Evolutionary conservation across 2,329 filamentous ascomycete species (phyloP).

Genomic region (Ramichloridium luteum): DNA sequence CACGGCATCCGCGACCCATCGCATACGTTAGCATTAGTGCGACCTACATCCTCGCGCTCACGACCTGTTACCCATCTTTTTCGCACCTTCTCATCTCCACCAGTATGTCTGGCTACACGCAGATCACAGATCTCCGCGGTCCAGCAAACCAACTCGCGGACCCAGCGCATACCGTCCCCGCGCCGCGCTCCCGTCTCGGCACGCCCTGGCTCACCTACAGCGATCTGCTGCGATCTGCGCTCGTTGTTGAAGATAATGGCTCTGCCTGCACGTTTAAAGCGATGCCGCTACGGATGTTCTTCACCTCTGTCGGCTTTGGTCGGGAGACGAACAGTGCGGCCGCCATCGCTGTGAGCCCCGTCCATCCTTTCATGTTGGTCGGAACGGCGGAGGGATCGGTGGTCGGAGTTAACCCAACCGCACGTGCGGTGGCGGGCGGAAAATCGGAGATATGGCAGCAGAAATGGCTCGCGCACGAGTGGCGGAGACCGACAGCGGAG

Average conservation of each 20-base stretch:
- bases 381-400: slow-evolving; percentile 43
- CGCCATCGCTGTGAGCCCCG: slow-evolving; percentile 36
- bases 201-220: slow-evolving; percentile 41
- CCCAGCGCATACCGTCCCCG: slow-evolving; percentile 31
- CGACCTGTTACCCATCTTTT: slow-evolving; percentile 41
- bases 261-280: slow-evolving; percentile 38
- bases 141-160: slow-evolving; percentile 27
- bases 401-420: slow-evolving; percentile 39
- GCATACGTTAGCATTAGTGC: slow-evolving; percentile 33
- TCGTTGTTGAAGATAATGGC: slow-evolving; percentile 44
- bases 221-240: slow-evolving; percentile 41
- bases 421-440: slow-evolving; percentile 34
- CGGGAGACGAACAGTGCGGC: slow-evolving; percentile 27
- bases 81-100: slow-evolving; percentile 42
- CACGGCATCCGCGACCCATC: slow-evolving; percentile 26
- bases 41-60: slow-evolving; percentile 36
- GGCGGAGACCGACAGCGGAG: slow-evolving; percentile 26
- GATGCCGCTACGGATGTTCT: slow-evolving; percentile 41
- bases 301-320: slow-evolving; percentile 30
- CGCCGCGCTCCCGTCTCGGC: slow-evolving; percentile 39
- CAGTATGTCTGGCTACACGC: slow-evolving; percentile 42
- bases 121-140: slow-evolving; percentile 43
- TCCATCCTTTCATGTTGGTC: slow-evolving; percentile 43
- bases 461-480: slow-evolving; percentile 47
- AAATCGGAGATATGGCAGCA: slow-evolving; percentile 43